Percentiles rank a stretch among this genome's conserved stretches.
phyloP scores from a whole-genome alignment of 2,329 filamentous ascomycete genomes.

The Pyricularia sp. region DNA sequence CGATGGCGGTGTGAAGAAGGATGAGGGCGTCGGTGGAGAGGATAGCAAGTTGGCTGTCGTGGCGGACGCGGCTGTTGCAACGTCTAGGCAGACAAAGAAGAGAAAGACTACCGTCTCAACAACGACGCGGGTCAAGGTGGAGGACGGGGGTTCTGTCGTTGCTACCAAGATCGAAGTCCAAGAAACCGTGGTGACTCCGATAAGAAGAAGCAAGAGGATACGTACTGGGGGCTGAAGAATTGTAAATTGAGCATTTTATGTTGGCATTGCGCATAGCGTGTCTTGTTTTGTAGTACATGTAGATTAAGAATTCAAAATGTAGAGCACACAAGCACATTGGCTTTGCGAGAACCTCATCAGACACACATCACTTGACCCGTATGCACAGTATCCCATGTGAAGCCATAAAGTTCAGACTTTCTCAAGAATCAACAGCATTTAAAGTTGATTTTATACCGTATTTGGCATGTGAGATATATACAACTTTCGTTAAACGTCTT shows the following conservation, averaged over 20 bases:
- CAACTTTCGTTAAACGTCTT: neutral
- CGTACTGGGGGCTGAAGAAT: neutral
- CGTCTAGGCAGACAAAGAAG: neutral
- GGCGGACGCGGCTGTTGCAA: neutral
- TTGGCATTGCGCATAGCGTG: neutral
- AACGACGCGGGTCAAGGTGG: neutral
- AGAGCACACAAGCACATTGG: neutral
- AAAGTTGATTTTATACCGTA: neutral
- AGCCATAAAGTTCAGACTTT: neutral
- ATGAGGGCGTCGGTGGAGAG: neutral
- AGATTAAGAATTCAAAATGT: neutral
- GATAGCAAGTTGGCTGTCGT: neutral
- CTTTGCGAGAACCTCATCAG: neutral
- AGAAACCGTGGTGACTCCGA: neutral
- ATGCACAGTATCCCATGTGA: neutral
- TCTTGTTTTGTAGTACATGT: neutral
- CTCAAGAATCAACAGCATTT: neutral
- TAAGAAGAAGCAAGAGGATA: conserved; percentile 2
- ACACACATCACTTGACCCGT: neutral
- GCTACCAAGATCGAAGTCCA: neutral
- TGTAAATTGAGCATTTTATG: neutral
- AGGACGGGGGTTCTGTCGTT: neutral
- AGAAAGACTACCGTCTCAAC: neutral
- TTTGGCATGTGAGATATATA: neutral
- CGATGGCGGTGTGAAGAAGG: neutral